These are phyloP conservation scores for Telopea speciosissima DNA, from an alignment of 177 flowering plant species.

Conservation along the genomic window DNA sequence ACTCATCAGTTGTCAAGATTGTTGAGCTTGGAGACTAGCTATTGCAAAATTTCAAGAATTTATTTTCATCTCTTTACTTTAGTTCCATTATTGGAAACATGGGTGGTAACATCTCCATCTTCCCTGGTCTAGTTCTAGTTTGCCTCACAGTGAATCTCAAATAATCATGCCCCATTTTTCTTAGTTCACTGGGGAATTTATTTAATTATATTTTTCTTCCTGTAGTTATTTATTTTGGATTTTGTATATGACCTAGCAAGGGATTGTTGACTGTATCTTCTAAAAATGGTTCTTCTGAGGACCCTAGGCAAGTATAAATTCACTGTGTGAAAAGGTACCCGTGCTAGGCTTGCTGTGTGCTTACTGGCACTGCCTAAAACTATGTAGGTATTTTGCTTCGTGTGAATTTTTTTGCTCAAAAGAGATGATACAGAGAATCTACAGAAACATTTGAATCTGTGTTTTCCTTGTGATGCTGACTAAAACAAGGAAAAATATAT, in stretches of 20 bases:
- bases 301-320: background rate
- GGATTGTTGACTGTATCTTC: background rate
- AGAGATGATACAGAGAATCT: background rate
- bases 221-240: background rate
- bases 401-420: background rate
- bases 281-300: background rate
- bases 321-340: too few relatives aligned
- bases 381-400: too few relatives aligned
- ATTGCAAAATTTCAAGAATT: background rate
- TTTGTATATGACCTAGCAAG: background rate
- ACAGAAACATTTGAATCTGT: background rate
- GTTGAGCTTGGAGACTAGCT: constrained; percentile 24
- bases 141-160: background rate
- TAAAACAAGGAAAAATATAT: too few relatives aligned
- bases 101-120: background rate
- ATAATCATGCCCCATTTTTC: background rate
- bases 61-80: background rate
- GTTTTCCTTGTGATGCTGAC: background rate
- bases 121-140: background rate
- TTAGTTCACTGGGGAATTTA: too few relatives aligned
- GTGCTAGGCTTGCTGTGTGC: too few relatives aligned
- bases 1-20: constrained; percentile 39
- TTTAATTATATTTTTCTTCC: too few relatives aligned
- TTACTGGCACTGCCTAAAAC: too few relatives aligned
- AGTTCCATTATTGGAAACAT: background rate